Conservation (phyloP, 2,329 filamentous ascomycete genomes). For the Xylariaceae sp. region DNA sequence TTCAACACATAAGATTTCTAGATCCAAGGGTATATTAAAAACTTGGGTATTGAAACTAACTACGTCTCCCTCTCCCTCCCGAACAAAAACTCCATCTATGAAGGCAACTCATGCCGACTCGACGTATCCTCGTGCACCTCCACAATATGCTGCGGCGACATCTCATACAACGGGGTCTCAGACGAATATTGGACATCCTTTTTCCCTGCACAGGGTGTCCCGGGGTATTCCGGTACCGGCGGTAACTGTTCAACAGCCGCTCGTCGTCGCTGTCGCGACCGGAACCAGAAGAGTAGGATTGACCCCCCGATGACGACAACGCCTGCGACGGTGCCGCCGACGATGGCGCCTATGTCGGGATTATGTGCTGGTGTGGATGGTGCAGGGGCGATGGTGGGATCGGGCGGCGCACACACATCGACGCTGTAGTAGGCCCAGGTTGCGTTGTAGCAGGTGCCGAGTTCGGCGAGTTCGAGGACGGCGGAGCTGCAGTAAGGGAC, state of each 20-base stretch:
- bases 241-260: background rate
- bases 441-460: slow-evolving; percentile 10
- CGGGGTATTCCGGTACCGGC: background rate
- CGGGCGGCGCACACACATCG: background rate
- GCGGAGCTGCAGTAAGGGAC: slow-evolving; percentile 13
- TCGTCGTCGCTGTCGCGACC: background rate
- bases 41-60: too few species aligned
- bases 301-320: slow-evolving; percentile 1
- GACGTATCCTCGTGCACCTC: slow-evolving; percentile 13
- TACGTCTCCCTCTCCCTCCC: too few species aligned
- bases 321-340: slow-evolving; percentile 11
- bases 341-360: slow-evolving; percentile 12
- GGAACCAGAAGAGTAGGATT: slow-evolving; percentile 8
- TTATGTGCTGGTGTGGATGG: background rate
- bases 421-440: slow-evolving; percentile 15
- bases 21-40: too few species aligned
- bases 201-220: background rate
- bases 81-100: background rate
- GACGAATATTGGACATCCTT: background rate
- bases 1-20: too few species aligned
- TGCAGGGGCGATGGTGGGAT: background rate
- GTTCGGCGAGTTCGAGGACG: slow-evolving; percentile 4
- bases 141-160: slow-evolving; percentile 15
- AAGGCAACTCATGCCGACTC: slow-evolving; percentile 8
- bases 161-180: slow-evolving; percentile 8